Conservation (phyloP, 768 basidiomycete genomes). For the Psilocybe cyanescens region DNA sequence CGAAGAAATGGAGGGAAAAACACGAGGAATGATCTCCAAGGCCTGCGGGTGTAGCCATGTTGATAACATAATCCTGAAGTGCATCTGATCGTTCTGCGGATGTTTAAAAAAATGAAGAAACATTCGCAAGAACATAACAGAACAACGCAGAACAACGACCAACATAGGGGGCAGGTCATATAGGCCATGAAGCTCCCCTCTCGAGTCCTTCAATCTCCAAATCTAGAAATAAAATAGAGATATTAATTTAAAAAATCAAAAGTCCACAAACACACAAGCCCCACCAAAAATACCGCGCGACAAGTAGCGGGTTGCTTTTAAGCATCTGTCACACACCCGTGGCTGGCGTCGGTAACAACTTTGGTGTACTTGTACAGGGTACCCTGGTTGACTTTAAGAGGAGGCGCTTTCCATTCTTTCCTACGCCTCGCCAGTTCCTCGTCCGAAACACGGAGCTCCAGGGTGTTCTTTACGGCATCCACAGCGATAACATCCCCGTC, state of each 20-base stretch:
- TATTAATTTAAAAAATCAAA: not conserved
- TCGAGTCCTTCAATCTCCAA: not conserved
- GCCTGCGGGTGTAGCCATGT: not conserved
- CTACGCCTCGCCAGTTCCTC: slow-evolving; percentile 80
- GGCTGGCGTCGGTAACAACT: slow-evolving; percentile 87
- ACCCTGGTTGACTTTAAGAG: slow-evolving; percentile 82
- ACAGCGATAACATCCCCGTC: slow-evolving; percentile 90
- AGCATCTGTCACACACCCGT: slow-evolving; percentile 90
- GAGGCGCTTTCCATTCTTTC: slow-evolving; percentile 79
- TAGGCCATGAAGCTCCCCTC: not conserved
- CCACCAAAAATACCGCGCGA: not conserved
- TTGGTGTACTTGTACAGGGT: slow-evolving; percentile 91
- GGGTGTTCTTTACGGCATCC: slow-evolving; percentile 85
- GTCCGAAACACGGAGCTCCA: slow-evolving; percentile 75
- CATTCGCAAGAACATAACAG: not conserved
- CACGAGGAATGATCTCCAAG: not conserved
- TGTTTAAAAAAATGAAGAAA: not conserved
- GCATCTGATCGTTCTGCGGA: not conserved
- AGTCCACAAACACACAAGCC: not conserved
- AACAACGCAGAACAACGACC: not conserved
- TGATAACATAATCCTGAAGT: not conserved
- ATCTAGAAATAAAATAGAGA: not conserved
- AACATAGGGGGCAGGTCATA: not conserved
- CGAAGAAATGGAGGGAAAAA: not conserved
- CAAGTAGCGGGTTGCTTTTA: slow-evolving; percentile 34